These are phyloP conservation scores for Spathaspora sp. DNA, from an alignment of 1,139 yeast species.

Conservation along the genomic window DNA sequence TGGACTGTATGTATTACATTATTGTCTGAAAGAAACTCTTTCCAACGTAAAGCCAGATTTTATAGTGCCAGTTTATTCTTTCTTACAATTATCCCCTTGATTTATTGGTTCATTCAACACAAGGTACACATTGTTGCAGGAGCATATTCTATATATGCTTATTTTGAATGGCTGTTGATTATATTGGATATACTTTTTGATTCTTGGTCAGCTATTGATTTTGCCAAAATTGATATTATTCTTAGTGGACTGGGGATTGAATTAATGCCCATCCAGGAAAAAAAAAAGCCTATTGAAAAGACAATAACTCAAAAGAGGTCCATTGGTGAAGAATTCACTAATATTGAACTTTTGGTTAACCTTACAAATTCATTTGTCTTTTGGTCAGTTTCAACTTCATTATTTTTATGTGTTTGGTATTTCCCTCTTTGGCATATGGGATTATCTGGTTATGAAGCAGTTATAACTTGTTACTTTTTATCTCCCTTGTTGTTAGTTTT, in stretches of 20 bases:
- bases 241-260: slow-evolving; percentile 24
- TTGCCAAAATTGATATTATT: slow-evolving; percentile 52
- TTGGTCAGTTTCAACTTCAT: slow-evolving; percentile 81
- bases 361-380: slow-evolving; percentile 64
- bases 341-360: slow-evolving; percentile 45
- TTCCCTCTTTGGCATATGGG: slow-evolving; percentile 99
- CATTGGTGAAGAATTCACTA: slow-evolving; percentile 29
- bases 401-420: slow-evolving; percentile 89
- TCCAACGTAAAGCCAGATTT: slow-evolving; percentile 50
- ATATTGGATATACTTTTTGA: slow-evolving; percentile 83
- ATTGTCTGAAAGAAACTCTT: slow-evolving; percentile 50
- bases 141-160: slow-evolving; percentile 93
- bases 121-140: slow-evolving; percentile 86
- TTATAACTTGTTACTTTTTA: slow-evolving; percentile 51
- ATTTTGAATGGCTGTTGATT: slow-evolving; percentile 90
- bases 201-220: slow-evolving; percentile 73
- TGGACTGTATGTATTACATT: slow-evolving; percentile 73
- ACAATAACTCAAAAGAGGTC: not conserved
- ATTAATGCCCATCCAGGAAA: slow-evolving; percentile 9
- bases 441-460: slow-evolving; percentile 87
- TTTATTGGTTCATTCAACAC: slow-evolving; percentile 90
- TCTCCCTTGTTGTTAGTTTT: slow-evolving; percentile 59
- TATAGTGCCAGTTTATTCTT: slow-evolving; percentile 63
- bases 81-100: slow-evolving; percentile 69
- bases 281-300: slow-evolving; percentile 26